Conservation (phyloP, 345 rosid species). For the Eucalyptus pumila region DNA sequence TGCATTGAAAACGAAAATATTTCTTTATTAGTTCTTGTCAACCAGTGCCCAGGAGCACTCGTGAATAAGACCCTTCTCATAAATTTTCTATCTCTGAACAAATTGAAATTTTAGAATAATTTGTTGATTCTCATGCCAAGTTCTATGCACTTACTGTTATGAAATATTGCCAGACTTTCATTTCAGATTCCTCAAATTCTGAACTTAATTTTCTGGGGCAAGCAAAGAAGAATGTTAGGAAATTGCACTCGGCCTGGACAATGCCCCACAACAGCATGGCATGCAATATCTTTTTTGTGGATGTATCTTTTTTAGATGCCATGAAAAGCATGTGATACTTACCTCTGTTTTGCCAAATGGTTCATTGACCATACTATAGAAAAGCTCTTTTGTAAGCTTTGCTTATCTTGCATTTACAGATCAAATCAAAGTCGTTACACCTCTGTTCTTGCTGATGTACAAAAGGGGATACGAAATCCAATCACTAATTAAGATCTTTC, state of each 20-base stretch:
- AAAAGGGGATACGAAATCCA: neutral
- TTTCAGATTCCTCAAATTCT: neutral
- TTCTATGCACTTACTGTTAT: neutral
- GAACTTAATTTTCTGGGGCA: neutral
- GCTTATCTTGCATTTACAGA: neutral
- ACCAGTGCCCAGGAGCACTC: neutral
- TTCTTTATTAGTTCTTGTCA: neutral
- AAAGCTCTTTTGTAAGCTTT: neutral
- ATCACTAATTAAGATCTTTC: neutral
- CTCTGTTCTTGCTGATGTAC: neutral
- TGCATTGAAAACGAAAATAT: neutral
- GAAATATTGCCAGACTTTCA: neutral
- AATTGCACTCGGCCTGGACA: neutral
- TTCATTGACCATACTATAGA: neutral
- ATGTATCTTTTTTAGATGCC: neutral
- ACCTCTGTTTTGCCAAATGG: neutral
- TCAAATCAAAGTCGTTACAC: neutral
- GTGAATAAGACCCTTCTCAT: neutral
- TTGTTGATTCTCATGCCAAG: neutral
- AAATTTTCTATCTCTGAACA: neutral
- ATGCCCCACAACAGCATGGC: neutral
- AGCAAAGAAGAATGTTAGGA: neutral
- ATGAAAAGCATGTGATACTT: neutral
- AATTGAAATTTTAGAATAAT: neutral
- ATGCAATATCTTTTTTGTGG: neutral